Evolutionary conservation across 1,139 yeast species (phyloP).

Genomic region (Blastobotrys proliferans): DNA sequence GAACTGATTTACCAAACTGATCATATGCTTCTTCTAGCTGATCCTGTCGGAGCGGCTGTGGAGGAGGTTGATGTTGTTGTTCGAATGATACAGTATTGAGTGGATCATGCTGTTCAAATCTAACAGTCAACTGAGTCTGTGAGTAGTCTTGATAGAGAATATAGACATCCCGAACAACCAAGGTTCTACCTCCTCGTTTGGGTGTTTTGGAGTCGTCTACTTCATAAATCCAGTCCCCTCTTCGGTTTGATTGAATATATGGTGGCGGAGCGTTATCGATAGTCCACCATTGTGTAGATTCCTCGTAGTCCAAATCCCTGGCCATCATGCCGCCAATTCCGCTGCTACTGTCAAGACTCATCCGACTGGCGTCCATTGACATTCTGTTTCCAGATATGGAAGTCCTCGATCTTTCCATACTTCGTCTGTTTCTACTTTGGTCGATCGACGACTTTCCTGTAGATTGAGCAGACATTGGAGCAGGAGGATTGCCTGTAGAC

Average conservation of each 20-base stretch:
- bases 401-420: slow-evolving; percentile 13
- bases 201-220: slow-evolving; percentile 53
- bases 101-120: slow-evolving; percentile 56
- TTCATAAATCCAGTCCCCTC: slow-evolving; percentile 48
- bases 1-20: slow-evolving; percentile 34
- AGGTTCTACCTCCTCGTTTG: slow-evolving; percentile 54
- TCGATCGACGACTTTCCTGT: slow-evolving; percentile 12
- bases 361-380: slow-evolving; percentile 12
- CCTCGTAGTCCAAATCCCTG: slow-evolving; percentile 35
- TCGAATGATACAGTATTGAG: slow-evolving; percentile 47
- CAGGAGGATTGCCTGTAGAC: slow-evolving; percentile 5
- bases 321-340: slow-evolving; percentile 19
- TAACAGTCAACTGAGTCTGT: slow-evolving; percentile 52
- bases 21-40: slow-evolving; percentile 50
- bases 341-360: slow-evolving; percentile 14
- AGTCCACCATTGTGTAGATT: slow-evolving; percentile 60
- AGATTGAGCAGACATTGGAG: slow-evolving; percentile 8
- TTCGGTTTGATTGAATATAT: slow-evolving; percentile 43
- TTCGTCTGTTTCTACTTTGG: not conserved
- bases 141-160: slow-evolving; percentile 71
- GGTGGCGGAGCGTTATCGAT: slow-evolving; percentile 55
- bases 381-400: not conserved
- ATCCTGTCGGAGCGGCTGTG: slow-evolving; percentile 43
- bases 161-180: slow-evolving; percentile 63
- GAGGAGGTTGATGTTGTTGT: slow-evolving; percentile 45